phyloP scores from a whole-genome alignment of 768 basidiomycete genomes.

The Trametes coccinea region DNA sequence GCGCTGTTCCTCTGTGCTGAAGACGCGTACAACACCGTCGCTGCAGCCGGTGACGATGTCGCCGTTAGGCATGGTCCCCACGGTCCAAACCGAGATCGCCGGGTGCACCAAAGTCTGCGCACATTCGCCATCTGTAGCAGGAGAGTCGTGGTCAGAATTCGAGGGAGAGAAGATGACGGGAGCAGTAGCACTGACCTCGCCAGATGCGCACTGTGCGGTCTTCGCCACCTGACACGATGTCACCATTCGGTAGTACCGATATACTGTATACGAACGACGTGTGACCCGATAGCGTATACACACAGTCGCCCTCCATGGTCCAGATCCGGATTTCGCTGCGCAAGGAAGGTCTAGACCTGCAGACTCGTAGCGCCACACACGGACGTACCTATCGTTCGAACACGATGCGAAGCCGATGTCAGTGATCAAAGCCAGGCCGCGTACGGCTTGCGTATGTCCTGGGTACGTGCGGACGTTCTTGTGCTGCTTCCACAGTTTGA shows the following conservation, averaged over 20 bases:
- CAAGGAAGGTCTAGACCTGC: slow-evolving; percentile 9
- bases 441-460: slow-evolving; percentile 91
- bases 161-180: slow-evolving; percentile 2
- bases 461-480: slow-evolving; percentile 73
- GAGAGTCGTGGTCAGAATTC: neutral
- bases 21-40: slow-evolving; percentile 85
- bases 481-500: slow-evolving; percentile 83
- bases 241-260: slow-evolving; percentile 76
- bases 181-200: slow-evolving; percentile 57
- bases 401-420: slow-evolving; percentile 94
- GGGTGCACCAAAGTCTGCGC: slow-evolving; percentile 89
- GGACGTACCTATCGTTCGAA: slow-evolving; percentile 83
- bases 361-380: neutral
- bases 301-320: slow-evolving; percentile 77
- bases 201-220: slow-evolving; percentile 92
- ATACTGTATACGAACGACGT: slow-evolving; percentile 96
- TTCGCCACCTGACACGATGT: slow-evolving; percentile 89
- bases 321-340: slow-evolving; percentile 88
- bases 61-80: slow-evolving; percentile 82
- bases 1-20: slow-evolving; percentile 71
- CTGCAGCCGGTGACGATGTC: slow-evolving; percentile 93
- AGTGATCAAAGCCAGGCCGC: slow-evolving; percentile 76
- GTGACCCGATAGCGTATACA: slow-evolving; percentile 86
- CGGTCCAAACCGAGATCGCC: slow-evolving; percentile 96
- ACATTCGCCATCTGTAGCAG: slow-evolving; percentile 74